Evolutionary conservation across 2,329 filamentous ascomycete species (phyloP).

Genomic region (Aureobasidium sp.): DNA sequence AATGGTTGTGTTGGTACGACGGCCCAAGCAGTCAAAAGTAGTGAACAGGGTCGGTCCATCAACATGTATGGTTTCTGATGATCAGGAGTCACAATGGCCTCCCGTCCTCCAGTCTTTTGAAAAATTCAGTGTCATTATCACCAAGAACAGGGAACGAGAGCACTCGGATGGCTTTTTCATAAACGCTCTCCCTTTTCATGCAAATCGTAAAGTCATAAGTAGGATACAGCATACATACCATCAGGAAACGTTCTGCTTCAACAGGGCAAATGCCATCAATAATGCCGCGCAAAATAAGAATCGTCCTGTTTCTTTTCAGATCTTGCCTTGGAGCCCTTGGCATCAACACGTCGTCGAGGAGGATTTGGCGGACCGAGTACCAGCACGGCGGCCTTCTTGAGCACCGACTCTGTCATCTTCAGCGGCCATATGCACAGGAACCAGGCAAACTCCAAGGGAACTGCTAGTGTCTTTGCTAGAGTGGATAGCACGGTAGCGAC

Average conservation of each 20-base stretch:
- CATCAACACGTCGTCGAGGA: background rate
- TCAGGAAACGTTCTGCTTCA: background rate
- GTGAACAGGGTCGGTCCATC: too few relatives aligned
- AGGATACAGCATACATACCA: background rate
- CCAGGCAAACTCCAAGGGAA: slow-evolving; percentile 3
- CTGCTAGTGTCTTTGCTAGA: slow-evolving; percentile 12
- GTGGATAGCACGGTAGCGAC: slow-evolving; percentile 20
- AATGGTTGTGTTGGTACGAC: too few relatives aligned
- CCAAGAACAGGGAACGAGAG: too few relatives aligned
- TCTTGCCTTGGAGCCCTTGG: background rate
- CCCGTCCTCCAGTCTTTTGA: too few relatives aligned
- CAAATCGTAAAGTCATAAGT: slow-evolving; percentile 1
- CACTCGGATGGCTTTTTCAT: too few relatives aligned
- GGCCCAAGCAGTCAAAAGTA: too few relatives aligned
- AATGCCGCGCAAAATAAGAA: slow-evolving; percentile 9
- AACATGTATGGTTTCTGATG: too few relatives aligned
- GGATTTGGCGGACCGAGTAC: slow-evolving; percentile 7
- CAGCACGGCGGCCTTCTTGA: slow-evolving; percentile 10
- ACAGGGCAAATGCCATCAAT: slow-evolving; percentile 8
- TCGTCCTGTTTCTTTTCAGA: slow-evolving; percentile 10
- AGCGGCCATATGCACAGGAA: slow-evolving; percentile 12
- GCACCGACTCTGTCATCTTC: slow-evolving; percentile 4
- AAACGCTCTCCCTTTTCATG: too few relatives aligned
- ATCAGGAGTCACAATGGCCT: too few relatives aligned
- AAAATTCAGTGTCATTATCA: too few relatives aligned